phyloP scores from a whole-genome alignment of 305 asterid genomes.

The Fraxinus sp. region DNA sequence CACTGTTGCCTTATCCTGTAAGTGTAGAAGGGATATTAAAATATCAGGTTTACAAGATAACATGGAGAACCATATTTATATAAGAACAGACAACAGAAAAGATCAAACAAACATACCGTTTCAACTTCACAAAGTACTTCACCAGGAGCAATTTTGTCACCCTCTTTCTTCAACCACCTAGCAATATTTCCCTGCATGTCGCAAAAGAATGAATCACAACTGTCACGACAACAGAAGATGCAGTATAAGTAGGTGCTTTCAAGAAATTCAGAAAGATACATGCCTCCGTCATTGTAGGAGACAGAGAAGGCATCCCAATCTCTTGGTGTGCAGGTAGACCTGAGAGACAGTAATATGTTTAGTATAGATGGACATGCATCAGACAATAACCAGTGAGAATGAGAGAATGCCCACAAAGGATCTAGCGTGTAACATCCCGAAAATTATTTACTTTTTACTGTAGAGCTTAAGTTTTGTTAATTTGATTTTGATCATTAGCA shows the following conservation, averaged over 20 bases:
- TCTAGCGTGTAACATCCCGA: neutral
- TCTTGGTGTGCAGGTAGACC: constrained; percentile 96
- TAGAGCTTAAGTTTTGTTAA: no score
- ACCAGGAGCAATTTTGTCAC: constrained; percentile 89
- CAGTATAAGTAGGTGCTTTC: constrained; percentile 1
- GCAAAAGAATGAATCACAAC: constrained; percentile 17
- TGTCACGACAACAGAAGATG: constrained; percentile 6
- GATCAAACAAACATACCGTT: constrained; percentile 60
- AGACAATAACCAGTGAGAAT: constrained; percentile 7
- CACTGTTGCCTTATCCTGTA: constrained; percentile 94
- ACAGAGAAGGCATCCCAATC: constrained; percentile 99
- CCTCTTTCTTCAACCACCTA: constrained; percentile 99
- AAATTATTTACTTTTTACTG: no score
- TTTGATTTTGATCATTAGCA: neutral
- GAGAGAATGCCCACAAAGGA: neutral
- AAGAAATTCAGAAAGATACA: constrained; percentile 24
- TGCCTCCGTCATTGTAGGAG: constrained; percentile 99
- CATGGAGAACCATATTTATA: constrained; percentile 7
- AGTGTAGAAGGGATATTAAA: constrained; percentile 16
- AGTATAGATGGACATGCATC: constrained; percentile 19
- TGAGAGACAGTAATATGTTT: constrained; percentile 36
- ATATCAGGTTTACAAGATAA: constrained; percentile 22
- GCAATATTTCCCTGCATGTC: constrained; percentile 84
- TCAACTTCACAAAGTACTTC: constrained; percentile 99
- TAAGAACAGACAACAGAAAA: constrained; percentile 17